These are phyloP conservation scores for Dendrobium officinale DNA, from an alignment of 106 monocot species.

Conservation along the genomic window DNA sequence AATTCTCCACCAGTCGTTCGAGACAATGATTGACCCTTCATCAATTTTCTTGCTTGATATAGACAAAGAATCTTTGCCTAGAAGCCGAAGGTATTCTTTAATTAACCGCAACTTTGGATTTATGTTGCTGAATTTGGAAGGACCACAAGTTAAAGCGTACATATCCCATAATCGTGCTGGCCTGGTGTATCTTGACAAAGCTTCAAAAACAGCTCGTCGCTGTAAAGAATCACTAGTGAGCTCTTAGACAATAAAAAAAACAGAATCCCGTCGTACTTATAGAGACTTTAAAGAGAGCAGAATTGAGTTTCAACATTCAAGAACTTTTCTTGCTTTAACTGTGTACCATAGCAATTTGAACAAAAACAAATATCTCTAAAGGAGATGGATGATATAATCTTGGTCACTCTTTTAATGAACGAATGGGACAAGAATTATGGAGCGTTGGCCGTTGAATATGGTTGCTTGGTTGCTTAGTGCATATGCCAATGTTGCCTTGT, in stretches of 20 bases:
- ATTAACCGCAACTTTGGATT: conserved; percentile 63
- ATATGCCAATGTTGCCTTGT: neutral
- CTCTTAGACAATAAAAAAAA: conserved; percentile 2
- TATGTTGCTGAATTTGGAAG: conserved; percentile 48
- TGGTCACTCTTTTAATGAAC: neutral
- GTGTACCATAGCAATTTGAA: too few species aligned
- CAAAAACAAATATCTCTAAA: neutral
- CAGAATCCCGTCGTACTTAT: neutral
- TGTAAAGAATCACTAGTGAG: conserved; percentile 19
- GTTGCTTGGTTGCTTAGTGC: neutral
- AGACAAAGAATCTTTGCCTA: conserved; percentile 38
- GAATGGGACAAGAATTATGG: neutral
- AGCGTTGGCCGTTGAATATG: neutral
- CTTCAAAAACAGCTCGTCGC: conserved; percentile 68
- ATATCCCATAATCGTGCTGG: conserved; percentile 67
- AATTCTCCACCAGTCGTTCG: conserved; percentile 77
- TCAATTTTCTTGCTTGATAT: conserved; percentile 16
- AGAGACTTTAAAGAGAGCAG: neutral
- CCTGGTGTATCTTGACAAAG: conserved; percentile 60
- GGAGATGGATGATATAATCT: neutral
- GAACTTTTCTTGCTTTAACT: neutral
- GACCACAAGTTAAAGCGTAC: conserved; percentile 73
- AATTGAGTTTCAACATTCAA: neutral
- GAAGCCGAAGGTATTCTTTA: conserved; percentile 75
- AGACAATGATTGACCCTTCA: conserved; percentile 33